Conservation (phyloP, 257 asterid genomes). For the Solanum piurae region DNA sequence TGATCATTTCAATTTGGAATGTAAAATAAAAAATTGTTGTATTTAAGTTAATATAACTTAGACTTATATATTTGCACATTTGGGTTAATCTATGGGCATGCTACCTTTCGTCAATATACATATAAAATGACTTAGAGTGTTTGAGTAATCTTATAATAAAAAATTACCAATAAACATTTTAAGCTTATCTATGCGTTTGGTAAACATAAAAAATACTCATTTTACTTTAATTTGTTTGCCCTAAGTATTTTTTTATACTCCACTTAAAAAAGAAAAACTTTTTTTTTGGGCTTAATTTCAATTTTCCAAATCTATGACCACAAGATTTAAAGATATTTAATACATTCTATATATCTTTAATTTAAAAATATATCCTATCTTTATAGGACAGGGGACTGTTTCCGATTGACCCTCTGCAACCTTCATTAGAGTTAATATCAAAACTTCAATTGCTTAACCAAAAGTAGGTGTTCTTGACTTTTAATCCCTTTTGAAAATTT, state of each 20-base stretch:
- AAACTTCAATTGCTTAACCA: background rate
- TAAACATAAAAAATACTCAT: no score
- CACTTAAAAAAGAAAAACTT: no score
- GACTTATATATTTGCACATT: background rate
- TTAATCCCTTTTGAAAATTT: background rate
- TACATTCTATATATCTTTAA: no score
- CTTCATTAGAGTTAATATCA: background rate
- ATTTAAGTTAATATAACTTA: background rate
- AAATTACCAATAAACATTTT: background rate
- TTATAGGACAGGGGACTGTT: no score
- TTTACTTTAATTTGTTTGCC: no score
- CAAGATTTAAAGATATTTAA: no score
- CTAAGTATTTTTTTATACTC: no score
- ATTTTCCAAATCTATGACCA: no score
- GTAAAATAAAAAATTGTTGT: background rate
- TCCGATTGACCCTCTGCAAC: rapidly evolving
- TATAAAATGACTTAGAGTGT: background rate
- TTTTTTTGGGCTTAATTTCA: no score
- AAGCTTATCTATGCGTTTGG: background rate
- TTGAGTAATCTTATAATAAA: no score
- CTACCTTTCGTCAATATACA: background rate
- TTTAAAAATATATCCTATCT: no score
- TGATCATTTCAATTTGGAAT: background rate
- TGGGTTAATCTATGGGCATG: background rate
- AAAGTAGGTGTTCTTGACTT: background rate